Evolutionary conservation across 352 stramenopile species (phyloP), one percentile per base, ranked within the genome.

Genomic region (Phytophthora pistaciae): DNA sequence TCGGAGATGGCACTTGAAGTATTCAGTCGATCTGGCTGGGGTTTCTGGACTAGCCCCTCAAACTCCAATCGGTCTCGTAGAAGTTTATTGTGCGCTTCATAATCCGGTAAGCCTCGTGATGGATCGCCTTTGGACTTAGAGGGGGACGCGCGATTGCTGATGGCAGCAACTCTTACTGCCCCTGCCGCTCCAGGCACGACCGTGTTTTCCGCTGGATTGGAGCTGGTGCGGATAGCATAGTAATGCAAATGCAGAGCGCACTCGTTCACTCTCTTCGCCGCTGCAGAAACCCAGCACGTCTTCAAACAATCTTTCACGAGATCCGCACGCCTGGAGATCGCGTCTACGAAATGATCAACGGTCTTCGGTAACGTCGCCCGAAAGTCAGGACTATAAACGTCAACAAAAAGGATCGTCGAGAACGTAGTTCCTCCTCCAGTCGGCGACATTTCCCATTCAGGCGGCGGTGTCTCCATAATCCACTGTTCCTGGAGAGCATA

Each of bases 401-500:
- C 92, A 11, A 96, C 87, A 31, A 98, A 96, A 9, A 97, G 65
- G 18, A 98, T 87, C 1, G 76, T 72, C 0, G 82, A 77, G 70
- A 96, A 97, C 0, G 87, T 82, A 7, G 64, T 40, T 27, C 67
- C 67, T 60, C 59, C 62, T 11, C 58, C 61, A 31, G 52, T 77
- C 0, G 85, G 72, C 3, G 79, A 72, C 42, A 96, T 79, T 40
- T 95, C 88, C 87, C 87, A 94, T 66, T 96, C 88, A 0, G 73
- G 49, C 13, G 87, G 86, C 8, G 87, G 86, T 1, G 81, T 79
- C 55, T 96, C 90, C 57, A 85, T 68, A 21, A 95, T 64, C 93
- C 93, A 98, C 25, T 98, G 87, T 50, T 96, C 82, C 46, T 98
- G 91, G 0, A 98, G 77, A 13, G 94, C 90, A 53, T 91, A 88